Evolutionary conservation across 306 rosid species (phyloP).

Genomic region (Begonia masoniana): DNA sequence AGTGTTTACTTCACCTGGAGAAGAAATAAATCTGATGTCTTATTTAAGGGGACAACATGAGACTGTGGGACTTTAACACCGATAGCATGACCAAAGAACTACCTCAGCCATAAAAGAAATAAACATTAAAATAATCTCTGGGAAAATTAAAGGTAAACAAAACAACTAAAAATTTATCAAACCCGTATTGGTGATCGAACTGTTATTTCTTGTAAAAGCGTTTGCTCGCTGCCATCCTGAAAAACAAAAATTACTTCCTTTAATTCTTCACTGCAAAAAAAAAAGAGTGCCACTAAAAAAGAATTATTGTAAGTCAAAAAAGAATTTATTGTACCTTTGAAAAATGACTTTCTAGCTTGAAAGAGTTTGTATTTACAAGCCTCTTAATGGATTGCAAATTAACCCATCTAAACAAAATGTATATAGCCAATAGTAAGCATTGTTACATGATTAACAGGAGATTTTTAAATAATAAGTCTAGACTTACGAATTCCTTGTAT

Average conservation of each 20-base stretch:
- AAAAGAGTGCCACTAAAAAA: no score
- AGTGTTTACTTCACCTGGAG: slow-evolving; percentile 31
- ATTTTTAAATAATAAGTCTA: slow-evolving; percentile 5
- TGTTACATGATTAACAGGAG: slow-evolving; percentile 8
- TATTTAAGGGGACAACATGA: slow-evolving; percentile 36
- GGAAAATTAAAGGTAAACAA: not conserved
- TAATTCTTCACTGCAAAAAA: no score
- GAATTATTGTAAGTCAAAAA: no score
- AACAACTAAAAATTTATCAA: slow-evolving; percentile 7
- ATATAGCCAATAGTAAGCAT: slow-evolving; percentile 4
- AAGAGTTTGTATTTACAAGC: slow-evolving; percentile 32
- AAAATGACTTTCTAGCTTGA: slow-evolving; percentile 22
- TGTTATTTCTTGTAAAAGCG: slow-evolving; percentile 24
- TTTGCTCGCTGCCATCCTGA: slow-evolving; percentile 28
- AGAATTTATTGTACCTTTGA: slow-evolving; percentile 24
- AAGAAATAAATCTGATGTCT: slow-evolving; percentile 52
- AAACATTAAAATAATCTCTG: slow-evolving; percentile 2
- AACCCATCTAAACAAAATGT: slow-evolving; percentile 41
- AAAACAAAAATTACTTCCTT: no score
- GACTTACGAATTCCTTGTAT: slow-evolving; percentile 57
- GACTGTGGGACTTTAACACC: slow-evolving; percentile 49
- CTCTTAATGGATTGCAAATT: slow-evolving; percentile 41
- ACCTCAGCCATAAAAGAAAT: slow-evolving; percentile 11
- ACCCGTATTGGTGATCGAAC: slow-evolving; percentile 38
- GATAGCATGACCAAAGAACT: slow-evolving; percentile 42